These are phyloP conservation scores for Cornus florida DNA, from an alignment of 148 eudicot genomes.

Conservation along the genomic window DNA sequence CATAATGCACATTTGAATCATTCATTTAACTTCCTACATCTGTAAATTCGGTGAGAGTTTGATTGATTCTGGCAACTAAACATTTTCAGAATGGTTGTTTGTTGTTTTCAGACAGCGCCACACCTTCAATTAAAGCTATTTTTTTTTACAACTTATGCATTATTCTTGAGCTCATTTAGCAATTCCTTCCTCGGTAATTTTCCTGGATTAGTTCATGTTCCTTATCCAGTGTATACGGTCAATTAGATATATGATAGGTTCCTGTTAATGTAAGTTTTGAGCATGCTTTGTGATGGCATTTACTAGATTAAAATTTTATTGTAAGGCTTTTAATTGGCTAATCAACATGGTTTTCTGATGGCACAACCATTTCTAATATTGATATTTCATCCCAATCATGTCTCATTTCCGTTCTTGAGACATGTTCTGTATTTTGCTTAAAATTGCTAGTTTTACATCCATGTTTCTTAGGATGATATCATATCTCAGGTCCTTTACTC, in stretches of 20 bases:
- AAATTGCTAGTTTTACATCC: neutral
- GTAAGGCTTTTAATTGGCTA: neutral
- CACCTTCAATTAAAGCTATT: neutral
- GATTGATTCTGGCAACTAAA: neutral
- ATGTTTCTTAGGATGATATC: neutral
- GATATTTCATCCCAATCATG: neutral
- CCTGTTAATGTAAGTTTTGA: neutral
- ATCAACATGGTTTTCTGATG: neutral
- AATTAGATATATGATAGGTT: neutral
- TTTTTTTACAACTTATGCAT: neutral
- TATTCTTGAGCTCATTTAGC: neutral
- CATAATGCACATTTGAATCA: neutral
- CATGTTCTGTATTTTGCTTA: neutral
- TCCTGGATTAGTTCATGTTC: neutral
- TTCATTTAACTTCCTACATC: neutral
- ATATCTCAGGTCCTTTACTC: neutral
- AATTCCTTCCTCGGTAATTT: neutral
- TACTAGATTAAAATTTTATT: neutral
- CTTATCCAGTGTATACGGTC: neutral
- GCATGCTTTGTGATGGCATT: neutral
- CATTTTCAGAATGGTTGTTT: neutral
- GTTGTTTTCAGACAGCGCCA: neutral
- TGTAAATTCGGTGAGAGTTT: neutral
- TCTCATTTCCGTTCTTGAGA: neutral
- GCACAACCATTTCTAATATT: neutral